A percentile compares a stretch with the other conserved stretches of the same genome.
phyloP scores from a whole-genome alignment of 2,329 filamentous ascomycete species.

The Fusarium incarnatum region DNA sequence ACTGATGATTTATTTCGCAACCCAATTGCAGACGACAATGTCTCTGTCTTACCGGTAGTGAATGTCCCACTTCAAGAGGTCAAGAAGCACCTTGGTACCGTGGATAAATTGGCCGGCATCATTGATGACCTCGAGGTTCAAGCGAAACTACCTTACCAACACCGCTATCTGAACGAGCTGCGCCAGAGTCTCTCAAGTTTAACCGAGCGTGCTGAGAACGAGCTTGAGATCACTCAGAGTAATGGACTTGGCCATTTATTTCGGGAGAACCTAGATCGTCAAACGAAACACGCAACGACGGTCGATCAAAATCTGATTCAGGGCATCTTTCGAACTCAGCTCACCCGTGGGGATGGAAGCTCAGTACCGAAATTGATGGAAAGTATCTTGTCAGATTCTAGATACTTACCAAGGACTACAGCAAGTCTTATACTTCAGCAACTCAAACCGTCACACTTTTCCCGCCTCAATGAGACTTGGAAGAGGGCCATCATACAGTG shows the following conservation, averaged over 20 bases:
- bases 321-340: not conserved
- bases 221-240: not conserved
- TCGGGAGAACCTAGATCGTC: not conserved
- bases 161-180: slow-evolving; percentile 24
- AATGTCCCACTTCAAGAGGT: too few species aligned
- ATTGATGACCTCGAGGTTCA: slow-evolving; percentile 13
- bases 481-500: slow-evolving; percentile 53
- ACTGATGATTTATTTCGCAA: slow-evolving; percentile 15
- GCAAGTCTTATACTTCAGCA: slow-evolving; percentile 52
- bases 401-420: slow-evolving; percentile 46
- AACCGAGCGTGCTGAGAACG: not conserved
- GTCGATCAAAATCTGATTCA: not conserved
- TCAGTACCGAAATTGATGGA: not conserved
- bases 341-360: not conserved
- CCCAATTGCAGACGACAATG: not conserved
- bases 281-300: not conserved
- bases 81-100: accelerated
- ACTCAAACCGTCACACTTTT: slow-evolving; percentile 47
- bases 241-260: not conserved
- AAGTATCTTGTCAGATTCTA: not conserved
- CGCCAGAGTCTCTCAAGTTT: slow-evolving; percentile 26
- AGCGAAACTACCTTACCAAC: slow-evolving; percentile 16
- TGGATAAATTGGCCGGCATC: not conserved
- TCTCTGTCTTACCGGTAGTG: not conserved
- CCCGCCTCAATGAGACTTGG: slow-evolving; percentile 49